Conservation (phyloP, 345 rosid species). For the Gossypium bickii region DNA sequence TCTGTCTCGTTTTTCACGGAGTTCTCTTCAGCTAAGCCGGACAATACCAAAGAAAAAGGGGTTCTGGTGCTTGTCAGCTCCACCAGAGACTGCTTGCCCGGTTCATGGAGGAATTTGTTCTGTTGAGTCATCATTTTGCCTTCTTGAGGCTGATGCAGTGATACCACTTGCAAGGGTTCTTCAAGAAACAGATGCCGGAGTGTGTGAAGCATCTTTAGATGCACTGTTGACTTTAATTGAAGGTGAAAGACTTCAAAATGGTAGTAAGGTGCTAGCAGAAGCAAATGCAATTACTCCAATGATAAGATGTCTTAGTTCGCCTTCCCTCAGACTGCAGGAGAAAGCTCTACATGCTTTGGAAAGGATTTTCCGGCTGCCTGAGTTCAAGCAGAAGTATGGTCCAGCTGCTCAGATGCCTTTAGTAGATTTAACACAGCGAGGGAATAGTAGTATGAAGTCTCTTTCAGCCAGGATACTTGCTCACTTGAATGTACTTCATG, state of each 20-base stretch:
- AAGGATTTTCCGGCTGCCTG: slow-evolving; percentile 58
- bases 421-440: slow-evolving; percentile 65
- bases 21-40: slow-evolving; percentile 37
- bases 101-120: slow-evolving; percentile 59
- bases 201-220: slow-evolving; percentile 54
- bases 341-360: slow-evolving; percentile 52
- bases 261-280: slow-evolving; percentile 53
- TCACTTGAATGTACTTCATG: slow-evolving; percentile 59
- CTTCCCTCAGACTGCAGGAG: slow-evolving; percentile 47
- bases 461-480: slow-evolving; percentile 63
- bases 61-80: slow-evolving; percentile 47
- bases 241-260: slow-evolving; percentile 45
- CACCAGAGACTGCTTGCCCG: slow-evolving; percentile 38
- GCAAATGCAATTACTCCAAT: slow-evolving; percentile 47
- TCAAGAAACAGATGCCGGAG: slow-evolving; percentile 40
- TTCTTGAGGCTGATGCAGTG: slow-evolving; percentile 57
- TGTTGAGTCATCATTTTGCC: slow-evolving; percentile 59
- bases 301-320: slow-evolving; percentile 45
- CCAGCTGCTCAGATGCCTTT: slow-evolving; percentile 53
- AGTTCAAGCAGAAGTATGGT: slow-evolving; percentile 51
- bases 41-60: slow-evolving; percentile 31
- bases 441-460: slow-evolving; percentile 49
- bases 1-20: slow-evolving; percentile 46
- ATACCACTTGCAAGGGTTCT: slow-evolving; percentile 47
- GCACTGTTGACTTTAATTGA: slow-evolving; percentile 58